Percentiles rank a stretch among this genome's conserved stretches.
phyloP scores from a whole-genome alignment of 345 rosid species.

The Brassica nigra region DNA sequence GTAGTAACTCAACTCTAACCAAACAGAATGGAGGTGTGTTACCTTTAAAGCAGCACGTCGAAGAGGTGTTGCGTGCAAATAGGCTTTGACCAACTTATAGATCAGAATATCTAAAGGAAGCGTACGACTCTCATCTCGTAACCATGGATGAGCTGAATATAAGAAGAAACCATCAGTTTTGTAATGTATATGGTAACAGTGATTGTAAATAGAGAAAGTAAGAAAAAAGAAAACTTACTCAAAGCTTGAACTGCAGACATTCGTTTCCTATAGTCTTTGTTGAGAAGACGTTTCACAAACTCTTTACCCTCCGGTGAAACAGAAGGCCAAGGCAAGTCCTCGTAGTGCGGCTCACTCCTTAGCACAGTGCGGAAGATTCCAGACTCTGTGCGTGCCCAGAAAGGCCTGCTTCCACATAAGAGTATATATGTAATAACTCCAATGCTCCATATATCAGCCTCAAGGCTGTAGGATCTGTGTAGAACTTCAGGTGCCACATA shows the following conservation, averaged over 20 bases:
- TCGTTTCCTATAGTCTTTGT: constrained; percentile 81
- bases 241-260: constrained; percentile 88
- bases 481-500: constrained; percentile 91
- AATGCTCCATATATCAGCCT: constrained; percentile 89
- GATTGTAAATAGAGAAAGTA: background rate
- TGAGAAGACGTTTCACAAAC: constrained; percentile 80
- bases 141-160: constrained; percentile 76
- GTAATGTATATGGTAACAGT: background rate
- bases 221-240: constrained; percentile 47
- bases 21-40: background rate
- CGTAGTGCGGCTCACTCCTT: constrained; percentile 73
- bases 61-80: constrained; percentile 71
- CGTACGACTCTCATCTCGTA: constrained; percentile 52
- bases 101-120: constrained; percentile 69
- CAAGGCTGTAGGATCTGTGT: constrained; percentile 78
- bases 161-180: background rate
- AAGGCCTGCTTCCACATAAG: constrained; percentile 85
- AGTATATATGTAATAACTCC: constrained; percentile 81
- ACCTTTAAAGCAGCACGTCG: constrained; percentile 81
- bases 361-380: constrained; percentile 84
- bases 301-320: constrained; percentile 74
- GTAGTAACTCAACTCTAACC: background rate
- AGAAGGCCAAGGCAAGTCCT: constrained; percentile 82
- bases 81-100: constrained; percentile 69
- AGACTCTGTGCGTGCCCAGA: constrained; percentile 88